Evolutionary conservation across 2,329 filamentous ascomycete genomes (phyloP), one percentile per base, ranked within the genome.

Genomic region (Geosmithia putterillii): DNA sequence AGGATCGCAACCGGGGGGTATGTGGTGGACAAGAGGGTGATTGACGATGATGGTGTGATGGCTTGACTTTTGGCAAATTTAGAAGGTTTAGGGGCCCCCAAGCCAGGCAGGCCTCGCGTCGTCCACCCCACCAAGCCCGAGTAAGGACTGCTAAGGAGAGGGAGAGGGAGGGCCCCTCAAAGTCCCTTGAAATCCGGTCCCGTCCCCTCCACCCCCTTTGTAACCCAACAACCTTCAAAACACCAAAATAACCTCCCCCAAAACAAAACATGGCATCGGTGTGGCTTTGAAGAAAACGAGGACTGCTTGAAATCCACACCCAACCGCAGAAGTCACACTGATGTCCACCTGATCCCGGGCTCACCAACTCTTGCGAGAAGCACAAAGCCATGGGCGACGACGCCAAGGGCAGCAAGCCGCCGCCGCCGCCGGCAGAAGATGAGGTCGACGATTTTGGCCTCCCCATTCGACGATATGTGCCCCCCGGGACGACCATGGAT

Each of bases 391-490:
- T 4, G 9, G 35, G 18, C 35, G 19, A 37, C 35, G 35, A 15
- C 35, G 18, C 8, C 35, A 37, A 37, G 12, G 19, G 19, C 37
- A 19, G 12, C 37, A 21, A 39, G 4, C 20, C 38, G 25, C 40
- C 44, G 34, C 41, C 38, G 12, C 38, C 38, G 21, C 23, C 36
- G 15, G n/a, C 22, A 17, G 12, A 2, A 17, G 32, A 19, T 15
- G 44, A 43, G 41, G 36, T 32, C 46, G 82, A 86, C 58, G 82
- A 86, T 50, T 86, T 86, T 57, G 82, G 82, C 42, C 63, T 86
- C 49, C 81, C 81, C 17, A 71, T 82, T 48, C 70, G 67, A 56
- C 74, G 69, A 52, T 70, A 58, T 53, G 52, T 59, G 52, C 61
- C 57, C 43, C 58, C 63, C 22, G 44, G 51, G 38, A 43, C 40